phyloP scores from a whole-genome alignment of 306 rosid species.

The Biancaea sappan region DNA sequence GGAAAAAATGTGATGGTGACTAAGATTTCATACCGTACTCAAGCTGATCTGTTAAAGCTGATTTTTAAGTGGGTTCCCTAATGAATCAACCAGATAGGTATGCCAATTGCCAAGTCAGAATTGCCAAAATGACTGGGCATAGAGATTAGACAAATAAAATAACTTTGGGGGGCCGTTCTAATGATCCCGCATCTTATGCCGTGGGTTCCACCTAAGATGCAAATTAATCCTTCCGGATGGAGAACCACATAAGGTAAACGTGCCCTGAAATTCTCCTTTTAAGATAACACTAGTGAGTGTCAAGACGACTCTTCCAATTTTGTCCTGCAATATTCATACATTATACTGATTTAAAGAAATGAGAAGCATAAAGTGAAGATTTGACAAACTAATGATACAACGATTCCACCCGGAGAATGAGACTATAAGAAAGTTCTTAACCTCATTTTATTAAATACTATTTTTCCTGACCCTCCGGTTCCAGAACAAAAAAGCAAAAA shows the following conservation, averaged over 20 bases:
- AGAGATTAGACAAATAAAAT: not conserved
- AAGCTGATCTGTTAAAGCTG: not conserved
- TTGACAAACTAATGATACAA: not conserved
- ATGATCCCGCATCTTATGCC: conserved; percentile 56
- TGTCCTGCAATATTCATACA: conserved; percentile 53
- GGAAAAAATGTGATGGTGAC: not conserved
- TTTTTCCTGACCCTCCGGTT: not conserved
- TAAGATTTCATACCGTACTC: not conserved
- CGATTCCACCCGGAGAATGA: not conserved
- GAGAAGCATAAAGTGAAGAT: conserved; percentile 15
- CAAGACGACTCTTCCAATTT: conserved; percentile 75
- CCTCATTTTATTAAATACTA: too few relatives aligned
- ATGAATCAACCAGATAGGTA: not conserved
- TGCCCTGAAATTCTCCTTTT: conserved; percentile 73
- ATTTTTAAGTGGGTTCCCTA: not conserved
- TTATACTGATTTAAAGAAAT: not conserved
- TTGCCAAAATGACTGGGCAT: conserved; percentile 5
- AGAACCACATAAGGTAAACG: conserved; percentile 57
- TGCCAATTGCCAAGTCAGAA: not conserved
- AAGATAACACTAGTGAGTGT: conserved; percentile 73
- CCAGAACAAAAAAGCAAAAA: not conserved
- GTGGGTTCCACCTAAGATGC: conserved; percentile 75
- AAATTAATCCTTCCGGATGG: conserved; percentile 68
- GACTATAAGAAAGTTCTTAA: too few relatives aligned
- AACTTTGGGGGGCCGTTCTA: not conserved